Base-by-base conservation (phyloP, 1,284 basidiomycete genomes). In the Leucoagaricus sp. region DNA sequence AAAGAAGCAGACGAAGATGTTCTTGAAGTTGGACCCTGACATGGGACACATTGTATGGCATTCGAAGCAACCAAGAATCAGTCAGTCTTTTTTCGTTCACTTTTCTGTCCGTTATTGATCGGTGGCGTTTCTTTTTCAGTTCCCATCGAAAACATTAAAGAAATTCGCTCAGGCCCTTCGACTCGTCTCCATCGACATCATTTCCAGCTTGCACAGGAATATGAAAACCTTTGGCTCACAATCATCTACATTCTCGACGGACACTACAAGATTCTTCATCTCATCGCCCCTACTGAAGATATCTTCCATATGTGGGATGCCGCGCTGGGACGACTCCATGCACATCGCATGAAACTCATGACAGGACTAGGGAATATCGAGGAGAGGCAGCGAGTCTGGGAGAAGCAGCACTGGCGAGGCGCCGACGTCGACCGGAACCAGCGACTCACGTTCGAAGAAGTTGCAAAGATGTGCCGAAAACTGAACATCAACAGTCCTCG, bases 221-320 rank as follows among this genome's bases (percentile, higher is more conserved):
- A 81, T 64, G 83, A 90, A 65, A 76, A 81, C 54, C 79, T 85
- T 29, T 94, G 90, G 89, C 76, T 93, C 57, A 90, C 89, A 6
- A 81, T 93, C 75, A 78, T 92, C 54, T 93, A 93, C 66, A 82
- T 89, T 47, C 77, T 87, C 56, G 86, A 86, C 25, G 85, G 85
- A 31, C 82, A 84, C 46, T 98, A 96, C 85, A 98, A 98, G 76
- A 91, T 93, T 0, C 81, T 97, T 12, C 94, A 98, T 67, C 80
- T 98, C 57, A 84, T 98, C 58, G 92, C 94, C 0, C 77, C 86
- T 1, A 87, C 88, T 0, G 73, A 76, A 49, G 86, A 91, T 23
- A 79, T 87, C 0, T 89, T 92, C 65, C 73, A 77, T 4, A 77
- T 88, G 69, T 91, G 88, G 87, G 80, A 86, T 60, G 74, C 74